A percentile compares a stretch with the other conserved stretches of the same genome.
These are phyloP conservation scores for Talaromyces albobiverticillius DNA, from an alignment of 2,329 filamentous ascomycete genomes.

Conservation along the genomic window DNA sequence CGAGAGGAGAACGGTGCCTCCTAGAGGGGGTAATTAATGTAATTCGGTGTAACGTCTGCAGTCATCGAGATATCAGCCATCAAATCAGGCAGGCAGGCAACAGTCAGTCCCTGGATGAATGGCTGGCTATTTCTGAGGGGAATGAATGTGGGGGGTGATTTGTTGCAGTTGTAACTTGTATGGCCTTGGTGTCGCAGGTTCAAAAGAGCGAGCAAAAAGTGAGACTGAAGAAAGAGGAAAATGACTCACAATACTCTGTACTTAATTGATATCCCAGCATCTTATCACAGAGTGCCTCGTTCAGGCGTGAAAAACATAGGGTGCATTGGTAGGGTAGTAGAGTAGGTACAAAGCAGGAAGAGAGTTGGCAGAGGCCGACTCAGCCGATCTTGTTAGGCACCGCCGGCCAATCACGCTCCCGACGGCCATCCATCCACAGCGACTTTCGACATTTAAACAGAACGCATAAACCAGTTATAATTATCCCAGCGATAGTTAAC, in stretches of 20 bases:
- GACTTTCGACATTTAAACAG: too few relatives aligned
- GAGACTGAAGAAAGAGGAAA: not conserved
- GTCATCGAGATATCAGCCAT: not conserved
- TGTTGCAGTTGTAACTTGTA: constrained; percentile 11
- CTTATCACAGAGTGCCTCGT: constrained; percentile 21
- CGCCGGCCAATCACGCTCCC: constrained; percentile 5
- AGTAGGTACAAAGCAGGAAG: too few relatives aligned
- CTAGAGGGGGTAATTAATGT: constrained; percentile 12
- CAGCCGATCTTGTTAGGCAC: not conserved
- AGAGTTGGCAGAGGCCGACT: not conserved
- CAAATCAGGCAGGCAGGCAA: not conserved
- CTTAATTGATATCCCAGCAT: constrained; percentile 30
- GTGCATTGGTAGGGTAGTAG: constrained; percentile 16
- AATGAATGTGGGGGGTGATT: constrained; percentile 27
- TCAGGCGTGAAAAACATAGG: constrained; percentile 16
- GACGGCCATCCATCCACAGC: too few relatives aligned
- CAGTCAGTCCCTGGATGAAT: not conserved
- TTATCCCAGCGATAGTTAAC: too few relatives aligned
- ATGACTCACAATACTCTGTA: constrained; percentile 26
- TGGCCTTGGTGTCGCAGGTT: constrained; percentile 12
- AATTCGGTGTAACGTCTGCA: constrained; percentile 12
- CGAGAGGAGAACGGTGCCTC: not conserved
- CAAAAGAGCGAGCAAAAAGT: not conserved
- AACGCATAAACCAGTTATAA: too few relatives aligned
- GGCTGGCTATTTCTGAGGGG: constrained; percentile 3